Evolutionary conservation across 805 yeast species (phyloP), one percentile per base, ranked within the genome.

Genomic region (Allodekkera sacchari): DNA sequence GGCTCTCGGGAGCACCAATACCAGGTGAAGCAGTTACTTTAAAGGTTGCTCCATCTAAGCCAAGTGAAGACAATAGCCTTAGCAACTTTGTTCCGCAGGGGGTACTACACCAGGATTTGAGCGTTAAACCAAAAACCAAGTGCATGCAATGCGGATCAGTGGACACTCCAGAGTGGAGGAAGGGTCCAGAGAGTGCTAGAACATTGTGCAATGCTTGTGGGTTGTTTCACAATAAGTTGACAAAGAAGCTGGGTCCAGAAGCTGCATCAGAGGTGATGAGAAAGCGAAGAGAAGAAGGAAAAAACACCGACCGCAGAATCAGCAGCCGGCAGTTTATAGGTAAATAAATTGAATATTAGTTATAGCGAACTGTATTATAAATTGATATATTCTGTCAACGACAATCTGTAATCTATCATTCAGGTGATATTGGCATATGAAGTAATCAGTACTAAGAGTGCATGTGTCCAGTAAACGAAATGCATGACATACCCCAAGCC

Each of bases 141-240:
- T 81, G 89, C 45, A 48, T 60, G 22, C 95, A 85, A 44, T 87
- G 96, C 58, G 77, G 78, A 0, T 72, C 78, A 2, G 64, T 64
- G 18, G 74, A 73, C 28, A 83, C 95, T 0, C 96, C 96, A 0
- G 96, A 88, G 54, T 87, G 96, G 96, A 67, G 96, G 49, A 65
- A 80, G 38, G 96, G 96, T 0, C 95, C 95, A 1, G 69, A 72
- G 35, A 94, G 95, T 0, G 73, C 77, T 4, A 68, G 84, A 45
- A 81, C 89, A 0, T 62, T 87, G 37, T 87, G 96, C 57, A 87
- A 87, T 54, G 96, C 96, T 0, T 88, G 96, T 59, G 96, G 96
- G 0, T 60, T 88, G 29, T 81, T 76, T 45, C 78, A 69, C 48
- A 66, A 80, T 11, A 81, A 81, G 47, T 48, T 81, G 34, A 58